phyloP scores from a whole-genome alignment of 441 rosid species.

The Lepidium campestre region DNA sequence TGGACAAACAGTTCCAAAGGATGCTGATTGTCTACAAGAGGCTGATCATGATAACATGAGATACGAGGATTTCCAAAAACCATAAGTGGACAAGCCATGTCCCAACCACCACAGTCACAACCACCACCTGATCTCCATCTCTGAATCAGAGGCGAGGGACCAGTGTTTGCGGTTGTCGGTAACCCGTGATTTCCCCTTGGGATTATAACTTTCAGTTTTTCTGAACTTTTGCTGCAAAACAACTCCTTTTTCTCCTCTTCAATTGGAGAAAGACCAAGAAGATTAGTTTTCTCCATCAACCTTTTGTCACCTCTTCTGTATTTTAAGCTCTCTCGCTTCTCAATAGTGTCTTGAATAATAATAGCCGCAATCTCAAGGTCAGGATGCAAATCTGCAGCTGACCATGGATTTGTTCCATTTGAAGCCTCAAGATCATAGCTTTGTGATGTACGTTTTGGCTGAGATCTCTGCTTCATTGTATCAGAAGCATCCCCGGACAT shows the following conservation, averaged over 20 bases:
- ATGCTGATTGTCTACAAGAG: conserved; percentile 40
- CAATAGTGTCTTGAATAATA: conserved; percentile 58
- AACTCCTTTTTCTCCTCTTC: conserved; percentile 36
- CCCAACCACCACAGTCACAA: conserved; percentile 99
- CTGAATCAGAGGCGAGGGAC: conserved; percentile 75
- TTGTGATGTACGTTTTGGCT: conserved; percentile 27
- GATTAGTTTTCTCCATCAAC: conserved; percentile 35
- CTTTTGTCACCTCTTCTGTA: conserved; percentile 33
- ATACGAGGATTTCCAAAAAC: conserved; percentile 54
- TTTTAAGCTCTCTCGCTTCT: conserved; percentile 71
- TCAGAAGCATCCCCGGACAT: conserved; percentile 27
- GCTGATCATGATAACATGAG: conserved; percentile 43
- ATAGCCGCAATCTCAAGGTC: conserved; percentile 73
- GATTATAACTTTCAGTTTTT: conserved; percentile 57
- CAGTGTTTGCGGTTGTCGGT: conserved; percentile 43
- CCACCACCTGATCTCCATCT: conserved; percentile 94
- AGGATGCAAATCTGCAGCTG: conserved; percentile 43
- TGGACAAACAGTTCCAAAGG: conserved; percentile 65
- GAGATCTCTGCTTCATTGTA: conserved; percentile 34
- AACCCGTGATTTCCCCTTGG: conserved; percentile 82
- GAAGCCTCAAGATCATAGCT: conserved; percentile 35
- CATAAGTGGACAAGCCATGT: conserved; percentile 86
- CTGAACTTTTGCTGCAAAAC: conserved; percentile 28
- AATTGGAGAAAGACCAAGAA: conserved; percentile 41
- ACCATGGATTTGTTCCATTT: conserved; percentile 37